Conservation (phyloP, 1,139 yeast genomes). For the Casaregolazyma suthepensis region DNA sequence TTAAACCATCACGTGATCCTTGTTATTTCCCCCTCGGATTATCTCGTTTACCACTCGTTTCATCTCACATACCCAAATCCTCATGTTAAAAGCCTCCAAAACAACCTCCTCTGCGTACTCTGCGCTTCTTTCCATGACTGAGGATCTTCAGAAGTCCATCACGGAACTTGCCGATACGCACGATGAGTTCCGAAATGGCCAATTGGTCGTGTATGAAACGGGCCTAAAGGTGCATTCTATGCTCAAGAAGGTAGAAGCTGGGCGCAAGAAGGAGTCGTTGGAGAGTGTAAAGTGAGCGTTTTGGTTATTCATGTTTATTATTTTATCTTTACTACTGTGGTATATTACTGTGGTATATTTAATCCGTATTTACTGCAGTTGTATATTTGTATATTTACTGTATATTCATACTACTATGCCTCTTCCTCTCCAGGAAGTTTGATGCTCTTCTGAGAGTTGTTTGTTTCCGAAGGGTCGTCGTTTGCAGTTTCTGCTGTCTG, state of each 20-base stretch:
- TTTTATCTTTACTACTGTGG: neutral
- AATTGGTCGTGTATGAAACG: slow-evolving; percentile 11
- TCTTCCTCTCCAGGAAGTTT: neutral
- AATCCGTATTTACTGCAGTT: neutral
- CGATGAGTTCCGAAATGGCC: slow-evolving; percentile 12
- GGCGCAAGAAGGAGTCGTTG: slow-evolving; percentile 12
- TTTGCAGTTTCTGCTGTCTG: neutral
- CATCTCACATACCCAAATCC: neutral
- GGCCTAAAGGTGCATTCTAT: slow-evolving; percentile 12
- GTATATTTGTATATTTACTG: no score
- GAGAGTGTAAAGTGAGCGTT: neutral
- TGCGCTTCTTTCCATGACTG: neutral
- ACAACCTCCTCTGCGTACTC: neutral
- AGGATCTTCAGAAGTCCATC: neutral
- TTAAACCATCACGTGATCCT: neutral
- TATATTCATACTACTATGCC: neutral
- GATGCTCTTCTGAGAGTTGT: neutral
- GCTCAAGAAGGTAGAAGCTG: slow-evolving; percentile 12
- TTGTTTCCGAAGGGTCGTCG: neutral
- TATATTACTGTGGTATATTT: neutral
- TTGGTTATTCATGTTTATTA: neutral
- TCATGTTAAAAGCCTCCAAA: slow-evolving; percentile 1
- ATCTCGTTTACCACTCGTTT: neutral
- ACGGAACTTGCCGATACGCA: slow-evolving; percentile 10
- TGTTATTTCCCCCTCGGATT: neutral